These are phyloP conservation scores for Penicillium crustosum DNA, from an alignment of 2,329 filamentous ascomycete species.

Conservation along the genomic window DNA sequence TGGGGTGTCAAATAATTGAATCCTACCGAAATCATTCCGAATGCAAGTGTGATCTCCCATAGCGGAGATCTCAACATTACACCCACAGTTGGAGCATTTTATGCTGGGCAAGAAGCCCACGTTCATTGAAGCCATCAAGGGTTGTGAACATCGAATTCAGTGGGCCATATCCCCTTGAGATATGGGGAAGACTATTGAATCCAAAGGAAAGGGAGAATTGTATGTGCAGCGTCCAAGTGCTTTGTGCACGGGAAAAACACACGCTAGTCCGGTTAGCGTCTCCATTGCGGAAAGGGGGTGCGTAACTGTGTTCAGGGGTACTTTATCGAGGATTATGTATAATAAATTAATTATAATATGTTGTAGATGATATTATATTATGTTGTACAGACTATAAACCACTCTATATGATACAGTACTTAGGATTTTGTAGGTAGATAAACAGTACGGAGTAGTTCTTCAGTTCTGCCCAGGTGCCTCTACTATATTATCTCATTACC, in stretches of 20 bases:
- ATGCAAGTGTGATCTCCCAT: constrained; percentile 83
- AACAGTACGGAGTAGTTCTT: no score
- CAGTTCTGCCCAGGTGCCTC: no score
- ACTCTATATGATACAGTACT: not conserved
- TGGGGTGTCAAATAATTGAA: not conserved
- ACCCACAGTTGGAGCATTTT: constrained; percentile 80
- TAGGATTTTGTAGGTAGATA: no score
- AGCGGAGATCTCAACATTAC: constrained; percentile 76
- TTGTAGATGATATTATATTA: no score
- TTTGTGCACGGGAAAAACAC: constrained; percentile 2
- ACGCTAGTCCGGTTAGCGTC: constrained; percentile 22
- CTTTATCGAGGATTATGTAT: no score
- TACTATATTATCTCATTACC: no score
- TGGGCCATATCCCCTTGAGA: constrained; percentile 7
- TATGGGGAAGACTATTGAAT: constrained; percentile 4
- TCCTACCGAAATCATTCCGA: constrained; percentile 42
- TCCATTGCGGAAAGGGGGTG: constrained; percentile 22
- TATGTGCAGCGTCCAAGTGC: not conserved
- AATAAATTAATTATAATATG: no score
- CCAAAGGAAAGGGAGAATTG: constrained; percentile 8
- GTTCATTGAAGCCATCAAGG: constrained; percentile 47
- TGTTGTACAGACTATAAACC: not conserved
- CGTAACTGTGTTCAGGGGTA: constrained; percentile 19
- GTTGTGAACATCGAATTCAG: constrained; percentile 14
- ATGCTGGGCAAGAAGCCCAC: constrained; percentile 76